Evolutionary conservation across 2,329 filamentous ascomycete genomes (phyloP), one percentile per base, ranked within the genome.

Genomic region (Xylariaceae sp.): DNA sequence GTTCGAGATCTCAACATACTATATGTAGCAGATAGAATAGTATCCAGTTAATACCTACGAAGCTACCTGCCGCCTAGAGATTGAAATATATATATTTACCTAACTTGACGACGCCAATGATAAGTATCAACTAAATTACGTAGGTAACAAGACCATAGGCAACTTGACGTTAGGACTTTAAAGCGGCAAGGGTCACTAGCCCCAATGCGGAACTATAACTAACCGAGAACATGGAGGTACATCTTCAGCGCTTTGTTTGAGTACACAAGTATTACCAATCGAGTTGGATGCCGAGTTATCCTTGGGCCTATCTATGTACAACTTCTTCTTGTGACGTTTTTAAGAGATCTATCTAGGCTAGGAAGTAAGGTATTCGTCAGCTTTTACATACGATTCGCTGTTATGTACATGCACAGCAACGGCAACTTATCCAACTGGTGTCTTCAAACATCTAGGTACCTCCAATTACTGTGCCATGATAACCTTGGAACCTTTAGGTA

Each of bases 221-320:
- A 21, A 19, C 47, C n/a, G 18, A 9, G 21, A 32, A 50, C 48
- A 14, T 50, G n/a, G 40, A 5, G n/a, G 20, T 50, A 50, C 48
- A n/a, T n/a, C n/a, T 20, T 14, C 14, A 16, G 32, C 32, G 32
- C 32, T 37, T 37, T 37, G 32, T 37, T 14, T 37, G 3, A 16
- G 32, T 20, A 37, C 21, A 9, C 6, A n/a, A 47, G 37, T n/a
- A n/a, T n/a, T n/a, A n/a, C 7, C 45, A 9, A 7, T 47, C 23
- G 23, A 26, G 23, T 26, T 26, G 4, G 23, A 20, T 18, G 45
- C 45, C 26, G 45, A 18, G 2, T 12, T 12, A 37, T 12, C 45
- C 45, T 20, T 23, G 23, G n/a, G 4, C 7, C n/a, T 4, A 20
- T 48, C 19, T 29, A 40, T 41, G 20, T 43, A n/a, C n/a, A n/a